Percentiles rank a stretch among this genome's conserved stretches.
These are phyloP conservation scores for Dictyostelium capitatum DNA, from an alignment of 78 protist genomes.

Conservation along the genomic window DNA sequence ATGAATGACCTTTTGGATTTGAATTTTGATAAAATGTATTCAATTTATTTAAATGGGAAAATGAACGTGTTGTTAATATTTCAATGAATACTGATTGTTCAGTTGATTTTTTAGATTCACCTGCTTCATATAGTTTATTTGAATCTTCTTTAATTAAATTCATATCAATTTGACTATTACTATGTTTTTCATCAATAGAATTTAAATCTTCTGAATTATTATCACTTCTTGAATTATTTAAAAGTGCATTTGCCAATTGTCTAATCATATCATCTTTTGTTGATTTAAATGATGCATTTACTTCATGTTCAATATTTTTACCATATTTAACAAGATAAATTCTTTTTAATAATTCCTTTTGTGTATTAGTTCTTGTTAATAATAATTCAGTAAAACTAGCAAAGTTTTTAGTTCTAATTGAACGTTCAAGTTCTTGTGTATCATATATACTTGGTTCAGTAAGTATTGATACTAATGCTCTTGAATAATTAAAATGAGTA, in stretches of 20 bases:
- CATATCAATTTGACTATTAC: too few species aligned
- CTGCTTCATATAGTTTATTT: conserved; percentile 40
- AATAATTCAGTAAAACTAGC: background rate
- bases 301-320: conserved; percentile 12
- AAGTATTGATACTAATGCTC: background rate
- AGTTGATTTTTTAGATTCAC: conserved; percentile 34
- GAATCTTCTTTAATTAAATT: conserved; percentile 11
- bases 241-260: conserved; percentile 8
- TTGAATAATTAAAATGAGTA: background rate
- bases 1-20: conserved; percentile 28
- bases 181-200: too few species aligned
- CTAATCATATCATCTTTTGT: background rate
- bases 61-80: conserved; percentile 27
- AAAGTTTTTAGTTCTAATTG: background rate
- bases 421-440: conserved; percentile 21
- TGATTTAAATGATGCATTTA: background rate
- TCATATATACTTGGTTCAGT: conserved; percentile 23
- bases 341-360: conserved; percentile 19
- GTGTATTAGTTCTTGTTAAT: conserved; percentile 47
- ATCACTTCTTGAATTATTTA: background rate
- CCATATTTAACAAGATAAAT: background rate
- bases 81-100: conserved; percentile 43
- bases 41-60: conserved; percentile 17
- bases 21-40: background rate
- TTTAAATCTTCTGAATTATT: background rate